These are phyloP conservation scores for Chlamydomonas incerta DNA, from an alignment of 139 green algal genomes.

Conservation along the genomic window DNA sequence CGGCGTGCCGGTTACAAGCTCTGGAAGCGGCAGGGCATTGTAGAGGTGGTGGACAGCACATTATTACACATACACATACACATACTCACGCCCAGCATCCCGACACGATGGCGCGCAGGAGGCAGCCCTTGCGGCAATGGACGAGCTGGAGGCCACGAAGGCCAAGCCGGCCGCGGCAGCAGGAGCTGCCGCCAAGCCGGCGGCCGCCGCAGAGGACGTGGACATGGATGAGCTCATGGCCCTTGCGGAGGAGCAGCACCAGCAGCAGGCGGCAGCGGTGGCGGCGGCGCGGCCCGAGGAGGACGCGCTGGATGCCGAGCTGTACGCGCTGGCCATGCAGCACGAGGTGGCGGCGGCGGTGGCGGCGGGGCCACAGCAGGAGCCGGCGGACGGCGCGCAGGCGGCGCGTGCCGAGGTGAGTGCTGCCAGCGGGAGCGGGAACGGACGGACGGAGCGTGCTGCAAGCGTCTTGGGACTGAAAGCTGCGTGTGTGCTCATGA, in stretches of 20 bases:
- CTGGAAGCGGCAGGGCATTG: no score
- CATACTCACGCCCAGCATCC: no score
- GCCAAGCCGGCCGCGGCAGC: background rate
- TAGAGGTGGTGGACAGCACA: no score
- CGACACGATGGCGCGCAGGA: background rate
- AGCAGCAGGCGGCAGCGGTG: background rate
- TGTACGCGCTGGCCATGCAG: slow-evolving; percentile 16
- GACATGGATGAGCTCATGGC: slow-evolving; percentile 11
- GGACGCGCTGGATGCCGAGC: background rate
- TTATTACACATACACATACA: no score
- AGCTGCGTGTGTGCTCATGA: no score
- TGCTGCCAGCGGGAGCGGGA: no score
- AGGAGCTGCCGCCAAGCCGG: background rate
- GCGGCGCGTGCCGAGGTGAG: no score
- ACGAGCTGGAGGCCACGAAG: background rate
- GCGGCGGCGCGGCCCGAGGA: background rate
- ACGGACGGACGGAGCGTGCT: no score
- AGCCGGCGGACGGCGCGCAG: background rate
- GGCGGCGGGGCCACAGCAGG: background rate
- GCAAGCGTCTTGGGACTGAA: no score
- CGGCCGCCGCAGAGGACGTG: background rate
- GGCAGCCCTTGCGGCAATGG: slow-evolving; percentile 7
- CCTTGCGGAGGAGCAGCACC: slow-evolving; percentile 7
- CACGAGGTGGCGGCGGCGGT: background rate
- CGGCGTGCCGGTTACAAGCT: no score